phyloP scores from a whole-genome alignment of 2,329 filamentous ascomycete genomes.

The Fusarium nematophilum region DNA sequence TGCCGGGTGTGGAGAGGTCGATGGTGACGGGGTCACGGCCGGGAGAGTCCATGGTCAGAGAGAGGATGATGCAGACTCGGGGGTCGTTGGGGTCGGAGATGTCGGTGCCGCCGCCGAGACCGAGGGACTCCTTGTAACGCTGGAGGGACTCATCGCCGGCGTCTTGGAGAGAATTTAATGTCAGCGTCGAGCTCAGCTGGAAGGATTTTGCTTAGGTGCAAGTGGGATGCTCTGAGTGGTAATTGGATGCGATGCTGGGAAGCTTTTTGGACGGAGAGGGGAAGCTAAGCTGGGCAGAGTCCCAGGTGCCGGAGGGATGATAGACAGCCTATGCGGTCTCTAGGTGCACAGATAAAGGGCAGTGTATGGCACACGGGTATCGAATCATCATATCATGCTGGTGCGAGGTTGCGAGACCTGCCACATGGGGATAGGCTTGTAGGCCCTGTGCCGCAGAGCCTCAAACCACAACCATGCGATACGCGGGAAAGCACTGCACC shows the following conservation, averaged over 20 bases:
- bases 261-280: background rate
- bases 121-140: conserved; percentile 97
- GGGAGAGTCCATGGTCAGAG: conserved; percentile 86
- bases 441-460: conserved; percentile 24
- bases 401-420: conserved; percentile 18
- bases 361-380: conserved; percentile 5
- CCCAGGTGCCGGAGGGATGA: too few relatives aligned
- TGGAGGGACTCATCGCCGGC: conserved; percentile 91
- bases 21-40: conserved; percentile 89
- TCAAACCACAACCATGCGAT: conserved; percentile 6
- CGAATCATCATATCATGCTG: conserved; percentile 18
- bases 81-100: conserved; percentile 83
- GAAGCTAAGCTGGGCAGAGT: background rate
- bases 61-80: conserved; percentile 92
- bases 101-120: conserved; percentile 79
- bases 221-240: background rate
- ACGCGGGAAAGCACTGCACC: conserved; percentile 47
- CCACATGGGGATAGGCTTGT: conserved; percentile 13
- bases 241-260: background rate
- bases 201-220: background rate
- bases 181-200: conserved; percentile 28
- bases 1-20: conserved; percentile 80
- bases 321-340: conserved; percentile 1
- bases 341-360: background rate
- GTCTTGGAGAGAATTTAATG: conserved; percentile 55